Conservation (phyloP, 2,329 filamentous ascomycete species). For the Colletotrichum horii region DNA sequence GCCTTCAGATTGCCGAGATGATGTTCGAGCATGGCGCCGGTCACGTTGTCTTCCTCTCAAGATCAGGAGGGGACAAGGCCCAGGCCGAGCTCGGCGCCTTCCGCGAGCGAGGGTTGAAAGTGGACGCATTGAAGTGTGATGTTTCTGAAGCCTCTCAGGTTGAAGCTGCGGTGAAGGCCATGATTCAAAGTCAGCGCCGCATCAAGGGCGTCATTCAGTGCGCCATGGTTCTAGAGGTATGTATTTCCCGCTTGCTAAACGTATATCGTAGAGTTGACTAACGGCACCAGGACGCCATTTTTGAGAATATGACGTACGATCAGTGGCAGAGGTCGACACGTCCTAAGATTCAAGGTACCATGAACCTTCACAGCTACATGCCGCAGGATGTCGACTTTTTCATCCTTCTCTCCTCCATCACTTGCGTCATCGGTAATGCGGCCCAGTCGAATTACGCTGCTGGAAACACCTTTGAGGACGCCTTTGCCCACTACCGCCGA, state of each 20-base stretch:
- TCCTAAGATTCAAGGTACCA: constrained; percentile 38
- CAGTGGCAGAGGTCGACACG: constrained; percentile 32
- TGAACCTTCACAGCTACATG: constrained; percentile 32
- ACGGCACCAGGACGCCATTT: constrained; percentile 26
- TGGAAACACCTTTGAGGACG: constrained; percentile 37
- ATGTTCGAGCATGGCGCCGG: constrained; percentile 30
- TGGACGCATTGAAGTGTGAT: neutral
- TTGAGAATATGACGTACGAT: constrained; percentile 38
- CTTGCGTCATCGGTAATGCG: constrained; percentile 36
- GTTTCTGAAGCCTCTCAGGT: neutral
- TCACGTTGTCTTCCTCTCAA: constrained; percentile 33
- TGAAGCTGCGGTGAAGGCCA: neutral
- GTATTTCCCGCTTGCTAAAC: fast-evolving
- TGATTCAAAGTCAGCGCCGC: constrained; percentile 19
- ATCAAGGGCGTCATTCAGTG: constrained; percentile 48
- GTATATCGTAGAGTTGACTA: neutral
- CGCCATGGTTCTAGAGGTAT: constrained; percentile 47
- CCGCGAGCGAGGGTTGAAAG: neutral
- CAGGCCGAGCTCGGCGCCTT: neutral
- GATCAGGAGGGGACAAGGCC: constrained; percentile 18
- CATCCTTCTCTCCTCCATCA: constrained; percentile 39
- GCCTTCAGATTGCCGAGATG: constrained; percentile 25
- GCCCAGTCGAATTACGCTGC: constrained; percentile 46
- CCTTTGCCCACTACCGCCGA: constrained; percentile 26
- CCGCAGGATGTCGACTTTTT: constrained; percentile 39